A percentile compares a stretch with the other conserved stretches of the same genome.
phyloP scores from a whole-genome alignment of 805 yeast genomes.

The Yamadazyma tumulicola region DNA sequence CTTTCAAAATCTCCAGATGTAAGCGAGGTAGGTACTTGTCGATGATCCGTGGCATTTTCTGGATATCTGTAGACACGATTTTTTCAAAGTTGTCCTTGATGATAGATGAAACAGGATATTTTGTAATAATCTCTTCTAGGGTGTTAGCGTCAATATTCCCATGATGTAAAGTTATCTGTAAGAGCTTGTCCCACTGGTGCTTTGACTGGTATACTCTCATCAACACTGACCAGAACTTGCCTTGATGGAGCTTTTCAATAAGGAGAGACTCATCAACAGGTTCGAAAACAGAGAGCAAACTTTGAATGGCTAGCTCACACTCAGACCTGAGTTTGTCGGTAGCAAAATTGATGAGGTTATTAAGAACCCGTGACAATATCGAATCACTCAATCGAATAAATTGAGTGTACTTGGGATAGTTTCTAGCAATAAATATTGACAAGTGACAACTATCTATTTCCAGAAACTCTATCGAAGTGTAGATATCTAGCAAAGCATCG shows the following conservation, averaged over 20 bases:
- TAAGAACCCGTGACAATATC: slow-evolving; percentile 45
- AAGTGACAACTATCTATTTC: slow-evolving; percentile 32
- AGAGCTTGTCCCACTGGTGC: slow-evolving; percentile 33
- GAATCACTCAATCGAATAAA: slow-evolving; percentile 71
- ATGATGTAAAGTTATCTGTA: slow-evolving; percentile 12
- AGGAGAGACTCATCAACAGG: slow-evolving; percentile 53
- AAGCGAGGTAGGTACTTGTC: slow-evolving; percentile 34
- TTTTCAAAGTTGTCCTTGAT: slow-evolving; percentile 22
- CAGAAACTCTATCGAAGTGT: slow-evolving; percentile 32
- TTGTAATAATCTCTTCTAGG: slow-evolving; percentile 23
- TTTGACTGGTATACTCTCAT: slow-evolving; percentile 54
- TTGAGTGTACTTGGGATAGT: slow-evolving; percentile 81
- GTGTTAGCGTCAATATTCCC: slow-evolving; percentile 15
- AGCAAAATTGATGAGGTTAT: slow-evolving; percentile 44
- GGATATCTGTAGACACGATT: slow-evolving; percentile 26
- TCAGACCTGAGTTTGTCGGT: slow-evolving; percentile 43
- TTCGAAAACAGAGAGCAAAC: slow-evolving; percentile 62
- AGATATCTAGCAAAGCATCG: slow-evolving; percentile 64
- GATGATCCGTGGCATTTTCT: slow-evolving; percentile 34
- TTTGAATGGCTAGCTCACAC: slow-evolving; percentile 72
- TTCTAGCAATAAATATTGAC: slow-evolving; percentile 73
- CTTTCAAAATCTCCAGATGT: slow-evolving; percentile 33
- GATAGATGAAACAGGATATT: slow-evolving; percentile 19
- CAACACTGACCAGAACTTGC: slow-evolving; percentile 57
- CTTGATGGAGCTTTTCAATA: slow-evolving; percentile 48